Evolutionary conservation across 441 rosid species (phyloP), one percentile per base, ranked within the genome.

Genomic region (Rhodomyrtus psidioides): DNA sequence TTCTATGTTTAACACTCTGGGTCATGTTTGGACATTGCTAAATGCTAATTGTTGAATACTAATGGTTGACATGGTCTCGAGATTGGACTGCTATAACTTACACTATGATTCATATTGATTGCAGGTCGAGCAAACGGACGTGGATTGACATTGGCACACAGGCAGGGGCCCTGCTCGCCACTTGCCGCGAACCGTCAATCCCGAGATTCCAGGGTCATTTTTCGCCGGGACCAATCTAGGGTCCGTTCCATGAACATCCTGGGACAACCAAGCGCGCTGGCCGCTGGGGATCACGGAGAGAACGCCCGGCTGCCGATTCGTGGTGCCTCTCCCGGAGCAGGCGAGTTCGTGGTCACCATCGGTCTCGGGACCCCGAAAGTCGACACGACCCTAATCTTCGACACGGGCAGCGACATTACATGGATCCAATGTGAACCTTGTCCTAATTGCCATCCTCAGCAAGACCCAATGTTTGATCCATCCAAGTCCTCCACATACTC

Each of bases 401-500:
- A 81, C 56, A 81, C 83, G 4, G 56, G 83, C 23, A 81, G 83
- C 8, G 34, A 81, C 24, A 5, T 81, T 23, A 46, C 83, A n/a
- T 81, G 83, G 83, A 51, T 56, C 34, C 55, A 81, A 19, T 81
- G 83, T 53, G 5, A 79, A 79, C 55, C 83, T 79, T 79, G 83
- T 39, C 30, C 2, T 0, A 26, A 2, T 5, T 89, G 89, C 84
- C 74, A 86, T 39, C 1, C 8, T 1, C 87, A 84, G 24, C 51
- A 83, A 27, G 84, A 62, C 5, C 86, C 62, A 55, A 27, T 86
- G 21, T 90, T 60, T 51, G 56, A 89, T n/a, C 91, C 90, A 53
- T 49, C 58, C 4, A 5, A 21, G 28, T 91, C 93, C 56, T 79
- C 83, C 9, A 88, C 92, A 27, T 91, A 21, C 59, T 60, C 82